Percentiles rank a stretch among this genome's conserved stretches.
Conservation (phyloP, 805 yeast genomes). For the Candida orba region DNA sequence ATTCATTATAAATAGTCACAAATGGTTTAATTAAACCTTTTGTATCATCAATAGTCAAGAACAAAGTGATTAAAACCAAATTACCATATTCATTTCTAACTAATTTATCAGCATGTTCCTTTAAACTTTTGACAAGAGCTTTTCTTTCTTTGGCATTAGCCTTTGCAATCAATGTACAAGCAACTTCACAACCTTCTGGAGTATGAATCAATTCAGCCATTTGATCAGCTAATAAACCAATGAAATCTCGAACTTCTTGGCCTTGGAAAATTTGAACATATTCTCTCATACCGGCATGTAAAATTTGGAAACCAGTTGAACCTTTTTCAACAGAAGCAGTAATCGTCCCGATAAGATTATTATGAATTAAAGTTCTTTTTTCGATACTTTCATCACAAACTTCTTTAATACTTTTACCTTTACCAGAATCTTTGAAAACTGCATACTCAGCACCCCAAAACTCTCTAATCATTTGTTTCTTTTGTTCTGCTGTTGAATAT, state of each 20-base stretch:
- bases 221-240: conserved; percentile 79
- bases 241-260: conserved; percentile 68
- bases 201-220: conserved; percentile 94
- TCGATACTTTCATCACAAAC: conserved; percentile 63
- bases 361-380: conserved; percentile 66
- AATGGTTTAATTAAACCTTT: conserved; percentile 73
- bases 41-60: conserved; percentile 91
- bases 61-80: conserved; percentile 65
- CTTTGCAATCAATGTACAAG: conserved; percentile 67
- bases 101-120: conserved; percentile 67
- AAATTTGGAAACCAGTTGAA: conserved; percentile 89
- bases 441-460: conserved; percentile 97
- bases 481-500: conserved; percentile 79
- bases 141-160: conserved; percentile 94
- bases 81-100: conserved; percentile 85
- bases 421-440: conserved; percentile 71
- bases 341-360: conserved; percentile 75
- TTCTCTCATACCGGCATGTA: conserved; percentile 95
- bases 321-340: conserved; percentile 92
- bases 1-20: conserved; percentile 45
- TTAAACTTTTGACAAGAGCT: conserved; percentile 60
- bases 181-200: conserved; percentile 89
- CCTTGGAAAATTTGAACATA: conserved; percentile 66
- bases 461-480: conserved; percentile 86
- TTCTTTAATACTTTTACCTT: conserved; percentile 55